A percentile compares a stretch with the other conserved stretches of the same genome.
Evolutionary conservation across 2,329 filamentous ascomycete species (phyloP).

Genomic region (Colletotrichum coccodes): DNA sequence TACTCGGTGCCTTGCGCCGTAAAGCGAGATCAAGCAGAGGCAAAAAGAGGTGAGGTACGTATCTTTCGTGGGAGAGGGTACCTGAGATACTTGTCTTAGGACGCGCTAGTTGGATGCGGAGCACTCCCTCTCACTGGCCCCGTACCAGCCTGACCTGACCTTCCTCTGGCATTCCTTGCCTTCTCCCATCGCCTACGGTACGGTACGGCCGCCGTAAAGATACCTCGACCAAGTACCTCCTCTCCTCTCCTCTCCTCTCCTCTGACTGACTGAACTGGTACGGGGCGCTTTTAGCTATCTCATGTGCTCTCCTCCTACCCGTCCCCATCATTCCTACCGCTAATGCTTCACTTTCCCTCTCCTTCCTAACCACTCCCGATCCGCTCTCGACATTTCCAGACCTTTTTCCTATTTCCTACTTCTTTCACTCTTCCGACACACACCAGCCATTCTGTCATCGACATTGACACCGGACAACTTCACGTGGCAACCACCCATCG

Average conservation of each 20-base stretch:
- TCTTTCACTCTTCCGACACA: not conserved
- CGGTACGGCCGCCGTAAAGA: conserved; percentile 10
- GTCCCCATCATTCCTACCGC: conserved; percentile 21
- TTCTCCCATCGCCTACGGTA: not conserved
- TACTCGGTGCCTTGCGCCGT: not conserved
- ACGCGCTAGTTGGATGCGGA: conserved; percentile 2
- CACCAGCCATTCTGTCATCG: not conserved
- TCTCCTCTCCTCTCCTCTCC: not conserved
- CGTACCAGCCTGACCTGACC: conserved; percentile 3
- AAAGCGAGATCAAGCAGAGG: not conserved
- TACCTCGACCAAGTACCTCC: conserved; percentile 1
- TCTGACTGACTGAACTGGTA: not conserved
- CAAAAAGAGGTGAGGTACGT: not conserved
- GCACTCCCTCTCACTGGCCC: conserved; percentile 1
- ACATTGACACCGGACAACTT: not conserved
- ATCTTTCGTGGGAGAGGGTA: not conserved
- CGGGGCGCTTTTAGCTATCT: conserved; percentile 27
- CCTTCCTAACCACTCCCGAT: conserved; percentile 9
- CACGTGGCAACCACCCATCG: not conserved
- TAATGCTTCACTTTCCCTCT: conserved; percentile 24
- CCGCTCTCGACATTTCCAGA: not conserved
- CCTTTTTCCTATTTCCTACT: not conserved
- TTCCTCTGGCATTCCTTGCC: conserved; percentile 15
- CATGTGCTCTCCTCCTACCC: conserved; percentile 25
- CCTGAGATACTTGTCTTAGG: not conserved